Evolutionary conservation across 176 grass and related monocot genomes (phyloP), one percentile per base, ranked within the genome.

Genomic region (Oryza meyeriana): DNA sequence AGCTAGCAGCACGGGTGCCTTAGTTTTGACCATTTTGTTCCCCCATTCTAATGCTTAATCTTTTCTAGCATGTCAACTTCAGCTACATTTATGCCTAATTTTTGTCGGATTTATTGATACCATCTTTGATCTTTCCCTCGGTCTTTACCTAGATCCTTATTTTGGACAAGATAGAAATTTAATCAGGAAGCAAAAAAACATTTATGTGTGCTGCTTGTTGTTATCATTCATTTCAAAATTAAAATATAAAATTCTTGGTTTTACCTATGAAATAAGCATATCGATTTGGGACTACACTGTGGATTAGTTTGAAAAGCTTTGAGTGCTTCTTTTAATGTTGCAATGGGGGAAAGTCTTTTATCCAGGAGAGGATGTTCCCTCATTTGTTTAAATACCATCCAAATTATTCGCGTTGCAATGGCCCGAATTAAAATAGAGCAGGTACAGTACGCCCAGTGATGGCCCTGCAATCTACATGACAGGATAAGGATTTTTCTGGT

Each of bases 61-160:
- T 52, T 47, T 83, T 67, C 25, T 67, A n/a, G 32, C 59, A 29
- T 35, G 42, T 67, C 81, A 62, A 39, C 75, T 31, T 75, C 48
- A 69, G n/a, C 28, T 48, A 79, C 12, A n/a, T 59, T 12, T 72
- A 65, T 57, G 20, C 1, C 17, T 65, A 55, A 72, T 83, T 83
- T 59, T 66, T 78, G 42, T 27, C 20, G 32, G 33, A 78, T 83
- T 39, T 20, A 66, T 59, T 72, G 35, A 35, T 71, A 17, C 8
- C 50, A 62, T 9, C 41, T 32, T 79, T 44, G 35, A 30, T 10
- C 42, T 24, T 29, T 36, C 17, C 18, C 45, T 20, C 50, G 1
- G 20, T 20, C 12, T 34, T 52, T 40, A 26, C 35, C 29, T 40
- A 31, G 24, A 6, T 22, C 10, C 4, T 69, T 4, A 0, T 24